phyloP scores from a whole-genome alignment of 2,329 filamentous ascomycete species.

The Ilyonectria sp. region DNA sequence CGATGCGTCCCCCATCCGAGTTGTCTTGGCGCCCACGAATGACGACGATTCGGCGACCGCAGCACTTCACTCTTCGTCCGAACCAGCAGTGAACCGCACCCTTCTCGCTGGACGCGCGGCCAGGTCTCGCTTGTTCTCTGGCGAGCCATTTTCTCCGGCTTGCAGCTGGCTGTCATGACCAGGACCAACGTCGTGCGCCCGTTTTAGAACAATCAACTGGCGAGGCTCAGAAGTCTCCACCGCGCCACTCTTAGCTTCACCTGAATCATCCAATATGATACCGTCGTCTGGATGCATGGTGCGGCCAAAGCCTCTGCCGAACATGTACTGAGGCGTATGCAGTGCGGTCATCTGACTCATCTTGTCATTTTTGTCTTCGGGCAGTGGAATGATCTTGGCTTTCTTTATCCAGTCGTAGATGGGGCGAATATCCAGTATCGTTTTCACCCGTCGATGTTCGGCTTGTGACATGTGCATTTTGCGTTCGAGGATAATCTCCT shows the following conservation, averaged over 20 bases:
- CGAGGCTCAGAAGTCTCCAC: constrained; percentile 20
- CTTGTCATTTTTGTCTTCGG: constrained; percentile 49
- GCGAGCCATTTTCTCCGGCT: constrained; percentile 25
- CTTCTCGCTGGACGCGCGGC: constrained; percentile 50
- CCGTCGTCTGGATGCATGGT: constrained; percentile 62
- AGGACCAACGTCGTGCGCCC: constrained; percentile 36
- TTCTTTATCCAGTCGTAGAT: constrained; percentile 74
- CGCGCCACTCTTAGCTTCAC: constrained; percentile 28
- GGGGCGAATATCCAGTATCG: constrained; percentile 69
- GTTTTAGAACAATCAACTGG: constrained; percentile 44
- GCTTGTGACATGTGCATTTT: constrained; percentile 81
- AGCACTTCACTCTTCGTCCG: constrained; percentile 37
- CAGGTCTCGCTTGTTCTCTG: constrained; percentile 33
- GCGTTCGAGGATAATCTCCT: constrained; percentile 85
- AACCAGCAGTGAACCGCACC: constrained; percentile 50
- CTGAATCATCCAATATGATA: constrained; percentile 52
- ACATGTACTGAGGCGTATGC: constrained; percentile 62
- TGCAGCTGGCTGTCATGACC: constrained; percentile 29
- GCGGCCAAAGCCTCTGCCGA: constrained; percentile 64
- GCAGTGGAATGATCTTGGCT: constrained; percentile 59
- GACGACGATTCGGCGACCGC: constrained; percentile 4
- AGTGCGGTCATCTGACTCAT: constrained; percentile 66
- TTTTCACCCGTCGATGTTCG: constrained; percentile 70
- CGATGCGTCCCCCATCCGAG: neutral
- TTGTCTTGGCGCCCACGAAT: constrained; percentile 5